These are phyloP conservation scores for Nadsonia starkeyi-henricii DNA, from an alignment of 1,139 yeast genomes.

Conservation along the genomic window DNA sequence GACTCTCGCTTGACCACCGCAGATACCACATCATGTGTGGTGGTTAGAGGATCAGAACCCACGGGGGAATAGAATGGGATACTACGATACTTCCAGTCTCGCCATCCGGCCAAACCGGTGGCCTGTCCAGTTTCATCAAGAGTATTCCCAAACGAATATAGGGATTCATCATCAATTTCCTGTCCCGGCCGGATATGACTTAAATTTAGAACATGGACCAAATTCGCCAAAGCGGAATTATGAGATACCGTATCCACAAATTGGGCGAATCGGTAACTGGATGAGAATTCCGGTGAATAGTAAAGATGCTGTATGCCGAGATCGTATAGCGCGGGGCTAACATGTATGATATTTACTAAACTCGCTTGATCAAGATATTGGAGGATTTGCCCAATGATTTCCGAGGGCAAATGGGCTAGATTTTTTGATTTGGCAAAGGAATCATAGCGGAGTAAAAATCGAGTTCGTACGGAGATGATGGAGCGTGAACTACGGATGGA, in stretches of 20 bases:
- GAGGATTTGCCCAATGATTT: constrained; percentile 11
- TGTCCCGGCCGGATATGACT: constrained; percentile 37
- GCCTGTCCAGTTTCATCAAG: constrained; percentile 22
- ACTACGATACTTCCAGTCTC: constrained; percentile 70
- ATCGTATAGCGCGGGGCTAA: neutral
- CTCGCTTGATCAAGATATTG: constrained; percentile 7
- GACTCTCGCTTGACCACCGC: too few relatives aligned
- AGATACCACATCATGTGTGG: too few relatives aligned
- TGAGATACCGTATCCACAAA: constrained; percentile 50
- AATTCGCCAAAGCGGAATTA: constrained; percentile 39
- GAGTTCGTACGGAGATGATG: too few relatives aligned
- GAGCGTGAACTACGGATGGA: too few relatives aligned
- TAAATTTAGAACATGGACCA: constrained; percentile 44
- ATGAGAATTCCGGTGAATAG: constrained; percentile 37
- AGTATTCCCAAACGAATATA: neutral
- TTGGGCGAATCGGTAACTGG: constrained; percentile 68
- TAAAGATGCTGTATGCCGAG: constrained; percentile 26
- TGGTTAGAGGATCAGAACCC: too few relatives aligned
- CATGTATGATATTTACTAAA: neutral
- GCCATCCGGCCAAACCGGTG: constrained; percentile 47
- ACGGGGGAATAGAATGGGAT: constrained; percentile 43
- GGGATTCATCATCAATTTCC: neutral
- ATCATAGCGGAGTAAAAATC: neutral
- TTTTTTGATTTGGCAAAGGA: neutral
- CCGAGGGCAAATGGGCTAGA: constrained; percentile 11